Percentiles rank a stretch among this genome's conserved stretches.
Conservation (phyloP, 2,329 filamentous ascomycete genomes). For the Fusarium continuum region DNA sequence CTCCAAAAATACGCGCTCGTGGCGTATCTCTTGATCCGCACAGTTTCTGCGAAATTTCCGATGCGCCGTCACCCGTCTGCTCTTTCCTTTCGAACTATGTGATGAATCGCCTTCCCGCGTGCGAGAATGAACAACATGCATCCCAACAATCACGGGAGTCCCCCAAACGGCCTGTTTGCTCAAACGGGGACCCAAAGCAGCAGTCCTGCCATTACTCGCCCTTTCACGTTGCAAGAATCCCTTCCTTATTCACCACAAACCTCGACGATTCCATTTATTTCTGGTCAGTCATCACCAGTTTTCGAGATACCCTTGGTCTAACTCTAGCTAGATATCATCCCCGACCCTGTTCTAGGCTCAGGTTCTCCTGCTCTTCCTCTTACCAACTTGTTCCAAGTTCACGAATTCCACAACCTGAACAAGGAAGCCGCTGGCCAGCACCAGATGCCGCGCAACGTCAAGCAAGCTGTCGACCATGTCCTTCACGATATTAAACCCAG, state of each 20-base stretch:
- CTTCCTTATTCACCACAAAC: conserved; percentile 85
- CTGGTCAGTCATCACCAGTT: conserved; percentile 61
- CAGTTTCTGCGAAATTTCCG: conserved; percentile 22
- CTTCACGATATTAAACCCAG: conserved; percentile 76
- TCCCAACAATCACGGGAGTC: conserved; percentile 44
- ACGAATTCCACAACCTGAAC: conserved; percentile 75
- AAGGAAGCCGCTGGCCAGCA: conserved; percentile 69
- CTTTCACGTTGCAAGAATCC: conserved; percentile 76
- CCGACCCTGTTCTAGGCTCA: conserved; percentile 68
- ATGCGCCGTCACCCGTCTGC: conserved; percentile 43
- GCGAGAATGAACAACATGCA: conserved; percentile 47
- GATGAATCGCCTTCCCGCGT: conserved; percentile 42
- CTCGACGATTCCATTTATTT: conserved; percentile 80
- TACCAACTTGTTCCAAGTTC: conserved; percentile 59
- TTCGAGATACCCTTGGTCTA: conserved; percentile 11
- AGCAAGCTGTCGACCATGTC: conserved; percentile 77
- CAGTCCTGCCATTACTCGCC: conserved; percentile 48
- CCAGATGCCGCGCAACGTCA: conserved; percentile 70
- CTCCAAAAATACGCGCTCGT: conserved; percentile 5
- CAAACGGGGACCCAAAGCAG: conserved; percentile 37
- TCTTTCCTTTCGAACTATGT: conserved; percentile 46
- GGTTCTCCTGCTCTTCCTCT: conserved; percentile 63
- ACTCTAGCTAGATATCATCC: conserved; percentile 67
- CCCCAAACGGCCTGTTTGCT: conserved; percentile 48
- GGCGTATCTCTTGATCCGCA: conserved; percentile 16